phyloP scores from a whole-genome alignment of 768 basidiomycete species.

The Amanita pallidorosea region DNA sequence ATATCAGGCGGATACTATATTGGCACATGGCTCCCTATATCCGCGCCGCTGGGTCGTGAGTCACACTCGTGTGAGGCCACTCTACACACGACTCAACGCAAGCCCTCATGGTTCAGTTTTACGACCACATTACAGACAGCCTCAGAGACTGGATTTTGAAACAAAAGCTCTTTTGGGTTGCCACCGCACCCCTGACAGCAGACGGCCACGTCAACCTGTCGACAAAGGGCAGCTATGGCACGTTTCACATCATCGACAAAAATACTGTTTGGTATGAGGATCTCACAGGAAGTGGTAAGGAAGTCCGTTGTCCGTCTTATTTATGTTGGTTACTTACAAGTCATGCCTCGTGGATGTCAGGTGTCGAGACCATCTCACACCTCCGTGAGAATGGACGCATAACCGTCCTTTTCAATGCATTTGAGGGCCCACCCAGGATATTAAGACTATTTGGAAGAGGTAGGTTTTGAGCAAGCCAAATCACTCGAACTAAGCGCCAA shows the following conservation, averaged over 20 bases:
- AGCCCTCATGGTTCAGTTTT: slow-evolving; percentile 42
- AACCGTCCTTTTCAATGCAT: slow-evolving; percentile 51
- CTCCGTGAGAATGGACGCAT: slow-evolving; percentile 53
- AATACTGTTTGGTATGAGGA: slow-evolving; percentile 67
- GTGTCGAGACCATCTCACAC: slow-evolving; percentile 34
- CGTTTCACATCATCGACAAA: slow-evolving; percentile 46
- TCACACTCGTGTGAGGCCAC: too few species aligned
- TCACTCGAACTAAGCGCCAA: neutral
- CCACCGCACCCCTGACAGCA: slow-evolving; percentile 44
- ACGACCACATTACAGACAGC: slow-evolving; percentile 42
- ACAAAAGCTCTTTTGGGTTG: slow-evolving; percentile 68
- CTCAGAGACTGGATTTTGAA: slow-evolving; percentile 45
- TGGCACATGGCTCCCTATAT: too few species aligned
- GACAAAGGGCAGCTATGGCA: slow-evolving; percentile 50
- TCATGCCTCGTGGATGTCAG: slow-evolving; percentile 11
- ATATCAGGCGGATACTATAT: too few species aligned
- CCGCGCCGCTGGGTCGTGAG: neutral
- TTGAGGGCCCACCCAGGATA: slow-evolving; percentile 50
- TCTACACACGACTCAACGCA: too few species aligned
- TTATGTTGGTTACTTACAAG: neutral
- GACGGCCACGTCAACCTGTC: slow-evolving; percentile 60
- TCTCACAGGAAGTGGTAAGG: slow-evolving; percentile 52
- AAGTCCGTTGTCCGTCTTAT: slow-evolving; percentile 8
- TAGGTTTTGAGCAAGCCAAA: slow-evolving; percentile 10
- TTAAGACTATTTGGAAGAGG: slow-evolving; percentile 50